phyloP scores from a whole-genome alignment of 2,329 filamentous ascomycete genomes.

The Penicillium sp. region DNA sequence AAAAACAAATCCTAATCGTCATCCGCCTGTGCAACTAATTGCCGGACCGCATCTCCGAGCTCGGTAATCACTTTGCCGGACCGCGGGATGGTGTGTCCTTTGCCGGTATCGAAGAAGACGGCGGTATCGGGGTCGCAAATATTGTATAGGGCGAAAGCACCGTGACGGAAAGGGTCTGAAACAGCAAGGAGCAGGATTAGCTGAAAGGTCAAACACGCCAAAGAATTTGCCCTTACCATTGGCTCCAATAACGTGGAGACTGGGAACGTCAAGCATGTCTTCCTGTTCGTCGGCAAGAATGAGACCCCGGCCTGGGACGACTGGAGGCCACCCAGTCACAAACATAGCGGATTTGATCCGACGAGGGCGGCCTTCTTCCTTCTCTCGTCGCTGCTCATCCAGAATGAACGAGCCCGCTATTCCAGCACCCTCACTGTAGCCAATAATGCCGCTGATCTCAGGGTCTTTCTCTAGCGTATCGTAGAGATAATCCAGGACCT shows the following conservation, averaged over 20 bases:
- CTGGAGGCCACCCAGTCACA: constrained; percentile 48
- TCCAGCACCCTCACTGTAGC: constrained; percentile 61
- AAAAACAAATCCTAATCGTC: background rate
- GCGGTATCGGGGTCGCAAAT: constrained; percentile 60
- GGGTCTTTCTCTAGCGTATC: constrained; percentile 44
- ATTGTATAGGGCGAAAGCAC: constrained; percentile 61
- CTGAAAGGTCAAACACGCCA: background rate
- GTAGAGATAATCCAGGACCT: constrained; percentile 35
- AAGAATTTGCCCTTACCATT: constrained; percentile 14
- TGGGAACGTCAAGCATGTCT: constrained; percentile 40
- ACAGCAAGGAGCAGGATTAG: background rate
- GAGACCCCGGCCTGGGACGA: constrained; percentile 31
- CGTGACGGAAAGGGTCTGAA: constrained; percentile 60
- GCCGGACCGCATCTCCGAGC: constrained; percentile 17
- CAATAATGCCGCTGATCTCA: constrained; percentile 55
- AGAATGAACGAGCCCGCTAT: constrained; percentile 55
- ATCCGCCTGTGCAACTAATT: constrained; percentile 7
- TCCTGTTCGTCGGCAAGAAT: constrained; percentile 44
- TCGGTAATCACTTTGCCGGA: constrained; percentile 21
- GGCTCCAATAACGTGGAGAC: constrained; percentile 41
- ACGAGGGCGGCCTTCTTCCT: constrained; percentile 36
- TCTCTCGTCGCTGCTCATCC: constrained; percentile 47
- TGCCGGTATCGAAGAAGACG: constrained; percentile 63
- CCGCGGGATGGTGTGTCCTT: constrained; percentile 61
- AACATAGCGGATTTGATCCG: constrained; percentile 49